Percentiles rank a stretch among this genome's conserved stretches.
Conservation (phyloP, 2,329 filamentous ascomycete genomes). For the Aspergillus piperis region DNA sequence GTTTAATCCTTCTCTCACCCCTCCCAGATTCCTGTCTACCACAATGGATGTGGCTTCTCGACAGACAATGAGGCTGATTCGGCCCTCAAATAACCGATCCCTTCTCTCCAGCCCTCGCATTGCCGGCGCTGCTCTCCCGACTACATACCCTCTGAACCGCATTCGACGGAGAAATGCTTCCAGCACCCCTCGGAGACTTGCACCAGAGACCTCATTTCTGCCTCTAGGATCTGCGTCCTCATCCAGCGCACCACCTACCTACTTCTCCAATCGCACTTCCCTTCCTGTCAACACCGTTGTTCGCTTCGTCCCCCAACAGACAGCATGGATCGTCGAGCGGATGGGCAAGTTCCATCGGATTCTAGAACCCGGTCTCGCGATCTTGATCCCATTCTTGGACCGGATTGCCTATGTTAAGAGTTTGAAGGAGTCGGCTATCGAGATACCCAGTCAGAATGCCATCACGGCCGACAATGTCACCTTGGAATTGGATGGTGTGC, state of each 20-base stretch:
- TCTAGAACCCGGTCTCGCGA: conserved; percentile 83
- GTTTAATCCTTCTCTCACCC: conserved; percentile 1
- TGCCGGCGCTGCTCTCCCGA: conserved; percentile 21
- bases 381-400: conserved; percentile 87
- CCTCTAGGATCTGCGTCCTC: conserved; percentile 28
- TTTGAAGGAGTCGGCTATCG: conserved; percentile 91
- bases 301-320: conserved; percentile 98
- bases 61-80: conserved; percentile 38
- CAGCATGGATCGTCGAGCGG: conserved; percentile 98
- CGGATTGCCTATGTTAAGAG: conserved; percentile 98
- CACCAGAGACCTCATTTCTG: conserved; percentile 38
- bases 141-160: conserved; percentile 24
- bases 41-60: conserved; percentile 43
- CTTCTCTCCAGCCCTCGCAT: conserved; percentile 28
- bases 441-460: conserved; percentile 95
- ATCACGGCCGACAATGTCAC: conserved; percentile 99
- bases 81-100: conserved; percentile 24
- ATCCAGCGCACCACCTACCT: conserved; percentile 58
- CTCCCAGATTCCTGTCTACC: not conserved
- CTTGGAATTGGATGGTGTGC: conserved; percentile 88
- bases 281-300: conserved; percentile 92
- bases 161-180: conserved; percentile 34
- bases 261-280: conserved; percentile 67
- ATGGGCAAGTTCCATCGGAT: conserved; percentile 98
- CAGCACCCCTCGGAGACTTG: conserved; percentile 30